A percentile compares a stretch with the other conserved stretches of the same genome.
Conservation (phyloP, 129 eudicot species). For the Deinandra increscens region DNA sequence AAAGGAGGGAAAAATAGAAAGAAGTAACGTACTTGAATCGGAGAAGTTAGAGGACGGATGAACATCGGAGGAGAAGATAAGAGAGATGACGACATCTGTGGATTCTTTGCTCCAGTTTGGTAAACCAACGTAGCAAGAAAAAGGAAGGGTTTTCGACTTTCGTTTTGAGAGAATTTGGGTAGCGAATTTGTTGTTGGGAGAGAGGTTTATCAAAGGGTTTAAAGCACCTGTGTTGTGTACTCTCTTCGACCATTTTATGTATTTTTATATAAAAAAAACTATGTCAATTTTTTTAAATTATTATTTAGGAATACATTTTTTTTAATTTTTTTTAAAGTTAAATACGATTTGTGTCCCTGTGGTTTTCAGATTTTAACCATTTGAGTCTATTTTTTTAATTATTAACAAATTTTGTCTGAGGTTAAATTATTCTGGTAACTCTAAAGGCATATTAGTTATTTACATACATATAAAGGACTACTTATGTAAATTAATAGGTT, state of each 20-base stretch:
- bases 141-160: neutral
- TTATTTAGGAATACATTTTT: too few relatives aligned
- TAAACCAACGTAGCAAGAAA: neutral
- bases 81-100: slow-evolving; percentile 34
- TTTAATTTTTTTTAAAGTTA: too few relatives aligned
- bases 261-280: too few relatives aligned
- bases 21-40: slow-evolving; percentile 35
- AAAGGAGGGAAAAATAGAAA: neutral
- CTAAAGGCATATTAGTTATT: too few relatives aligned
- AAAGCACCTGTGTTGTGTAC: neutral
- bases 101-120: slow-evolving; percentile 11
- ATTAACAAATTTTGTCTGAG: too few relatives aligned
- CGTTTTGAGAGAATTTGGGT: slow-evolving; percentile 1
- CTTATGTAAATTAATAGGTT: too few relatives aligned
- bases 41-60: slow-evolving; percentile 26
- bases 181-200: neutral
- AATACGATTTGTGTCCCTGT: too few relatives aligned
- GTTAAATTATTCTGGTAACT: too few relatives aligned
- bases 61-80: slow-evolving; percentile 30
- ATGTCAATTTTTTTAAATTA: too few relatives aligned
- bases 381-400: too few relatives aligned
- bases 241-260: neutral
- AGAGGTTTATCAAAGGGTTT: slow-evolving; percentile 36
- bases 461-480: too few relatives aligned
- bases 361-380: too few relatives aligned